Evolutionary conservation across 2,329 filamentous ascomycete species (phyloP).

Genomic region (Pseudonectria foliicola): DNA sequence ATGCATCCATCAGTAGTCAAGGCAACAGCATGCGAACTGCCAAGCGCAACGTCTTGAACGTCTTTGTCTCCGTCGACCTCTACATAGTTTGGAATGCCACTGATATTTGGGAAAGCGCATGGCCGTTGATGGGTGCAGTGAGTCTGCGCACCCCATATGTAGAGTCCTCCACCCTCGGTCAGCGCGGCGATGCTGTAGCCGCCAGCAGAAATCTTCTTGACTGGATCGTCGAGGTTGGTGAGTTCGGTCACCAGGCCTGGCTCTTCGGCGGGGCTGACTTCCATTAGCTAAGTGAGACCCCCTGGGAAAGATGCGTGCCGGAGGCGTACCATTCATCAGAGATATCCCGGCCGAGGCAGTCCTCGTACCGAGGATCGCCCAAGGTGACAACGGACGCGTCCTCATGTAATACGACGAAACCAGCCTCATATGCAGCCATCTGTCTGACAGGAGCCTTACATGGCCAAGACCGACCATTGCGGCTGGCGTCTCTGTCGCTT

Average conservation of each 20-base stretch:
- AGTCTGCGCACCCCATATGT: slow-evolving; percentile 48
- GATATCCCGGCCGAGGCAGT: slow-evolving; percentile 48
- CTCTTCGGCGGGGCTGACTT: slow-evolving; percentile 34
- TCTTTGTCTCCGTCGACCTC: slow-evolving; percentile 42
- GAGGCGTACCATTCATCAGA: slow-evolving; percentile 28
- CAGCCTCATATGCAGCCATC: slow-evolving; percentile 40
- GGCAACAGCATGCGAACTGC: slow-evolving; percentile 51
- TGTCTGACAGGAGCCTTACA: slow-evolving; percentile 27
- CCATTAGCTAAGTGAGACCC: slow-evolving; percentile 4
- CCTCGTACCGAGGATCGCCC: slow-evolving; percentile 52
- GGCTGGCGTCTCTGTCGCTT: slow-evolving; percentile 8
- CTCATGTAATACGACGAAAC: slow-evolving; percentile 40
- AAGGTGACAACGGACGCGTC: slow-evolving; percentile 42
- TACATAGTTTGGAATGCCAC: slow-evolving; percentile 34
- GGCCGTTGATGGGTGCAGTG: slow-evolving; percentile 22
- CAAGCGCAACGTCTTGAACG: slow-evolving; percentile 50
- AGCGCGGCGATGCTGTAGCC: slow-evolving; percentile 53
- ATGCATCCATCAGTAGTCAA: slow-evolving; percentile 42
- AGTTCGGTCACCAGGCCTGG: slow-evolving; percentile 44
- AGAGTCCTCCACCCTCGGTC: slow-evolving; percentile 50
- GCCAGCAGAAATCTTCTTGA: slow-evolving; percentile 47
- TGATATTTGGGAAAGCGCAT: slow-evolving; percentile 25
- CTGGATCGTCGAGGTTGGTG: slow-evolving; percentile 40
- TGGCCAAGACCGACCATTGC: slow-evolving; percentile 13
- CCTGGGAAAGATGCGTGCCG: background rate